Base-by-base conservation (phyloP, 2,329 filamentous ascomycete species). In the Cladorrhinum sp. region DNA sequence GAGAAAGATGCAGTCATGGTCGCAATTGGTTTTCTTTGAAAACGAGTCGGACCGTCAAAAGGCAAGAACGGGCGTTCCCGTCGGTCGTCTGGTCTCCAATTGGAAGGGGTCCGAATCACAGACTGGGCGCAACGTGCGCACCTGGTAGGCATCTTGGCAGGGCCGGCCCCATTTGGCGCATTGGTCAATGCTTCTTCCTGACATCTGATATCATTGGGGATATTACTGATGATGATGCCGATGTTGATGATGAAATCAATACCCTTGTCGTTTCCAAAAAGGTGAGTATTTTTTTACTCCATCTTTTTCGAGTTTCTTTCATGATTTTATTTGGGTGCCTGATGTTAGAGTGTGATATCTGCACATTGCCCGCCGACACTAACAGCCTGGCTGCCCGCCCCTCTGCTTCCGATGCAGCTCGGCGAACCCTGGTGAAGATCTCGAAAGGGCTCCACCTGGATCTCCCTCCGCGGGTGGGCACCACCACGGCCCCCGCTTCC, bases 401-500 rank as follows among this genome's bases (percentile, higher is more conserved):
- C 26, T 30, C 26, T 10, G 26, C 42, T 46, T 46, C 42, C 42
- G 42, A 46, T 46, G n/a, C 3, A 20, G 42, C 42, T 46, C 42
- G 8, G 42, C 20, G 23, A 54, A 57, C 39, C 54, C 39, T 46
- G 42, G 54, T 49, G 39, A 57, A 46, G 54, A 57, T 57, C 54
- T 26, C 39, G 30, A 26, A 42, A n/a, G 9, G 49, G 26, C 49
- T 51, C 49, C 49, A 51, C 49, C 18, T 20, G 46, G 36, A 50
- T 50, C 46, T 50, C 46, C 46, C 6, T 14, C 46, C 18, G 36
- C 18, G 14, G 20, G 14, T 10, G 20, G 18, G 14, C 49, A 26
- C 49, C 20, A 51, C 49, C 16, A 28, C 16, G 20, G 49, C 36
- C 59, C 61, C 65, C 63, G 63, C 63, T 65, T 65, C 63, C 65